phyloP scores from a whole-genome alignment of 495 filamentous ascomycete species.

The Podospora pseudocomata region DNA sequence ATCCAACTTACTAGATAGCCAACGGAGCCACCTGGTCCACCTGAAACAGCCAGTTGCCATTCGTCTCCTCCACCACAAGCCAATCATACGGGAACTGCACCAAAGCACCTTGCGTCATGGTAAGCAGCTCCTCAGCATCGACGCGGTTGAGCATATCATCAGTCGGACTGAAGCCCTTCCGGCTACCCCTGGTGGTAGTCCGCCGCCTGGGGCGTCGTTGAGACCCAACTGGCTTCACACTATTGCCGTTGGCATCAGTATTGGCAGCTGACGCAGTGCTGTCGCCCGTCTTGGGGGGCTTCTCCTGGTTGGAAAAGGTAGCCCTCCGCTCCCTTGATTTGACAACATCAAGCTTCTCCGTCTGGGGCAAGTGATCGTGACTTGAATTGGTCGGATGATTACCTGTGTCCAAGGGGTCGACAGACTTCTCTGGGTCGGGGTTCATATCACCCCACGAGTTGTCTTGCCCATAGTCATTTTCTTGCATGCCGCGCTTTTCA shows the following conservation, averaged over 20 bases:
- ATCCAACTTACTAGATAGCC: constrained; percentile 85
- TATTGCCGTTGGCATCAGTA: background rate
- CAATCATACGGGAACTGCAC: constrained; percentile 95
- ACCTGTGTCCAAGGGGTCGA: background rate
- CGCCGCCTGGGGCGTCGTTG: constrained; percentile 55
- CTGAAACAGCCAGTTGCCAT: constrained; percentile 94
- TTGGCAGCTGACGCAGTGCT: constrained; percentile 8
- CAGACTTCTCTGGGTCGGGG: constrained; percentile 40
- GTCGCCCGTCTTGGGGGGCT: constrained; percentile 34
- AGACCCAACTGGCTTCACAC: constrained; percentile 30
- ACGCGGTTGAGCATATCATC: constrained; percentile 64
- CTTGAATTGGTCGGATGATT: constrained; percentile 15
- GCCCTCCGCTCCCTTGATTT: constrained; percentile 40
- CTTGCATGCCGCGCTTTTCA: constrained; percentile 24
- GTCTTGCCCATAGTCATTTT: background rate
- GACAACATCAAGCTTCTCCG: constrained; percentile 15
- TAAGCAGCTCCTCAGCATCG: constrained; percentile 76
- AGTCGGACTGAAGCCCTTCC: constrained; percentile 60
- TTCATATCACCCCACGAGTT: constrained; percentile 16
- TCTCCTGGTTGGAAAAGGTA: constrained; percentile 44
- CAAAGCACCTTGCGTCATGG: constrained; percentile 80
- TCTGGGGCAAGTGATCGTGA: constrained; percentile 16
- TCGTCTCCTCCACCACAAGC: constrained; percentile 83
- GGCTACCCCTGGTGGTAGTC: constrained; percentile 71
- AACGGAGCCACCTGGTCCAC: constrained; percentile 92